Evolutionary conservation across 2,329 filamentous ascomycete genomes (phyloP).

Genomic region (Orbilia ellipsospora): DNA sequence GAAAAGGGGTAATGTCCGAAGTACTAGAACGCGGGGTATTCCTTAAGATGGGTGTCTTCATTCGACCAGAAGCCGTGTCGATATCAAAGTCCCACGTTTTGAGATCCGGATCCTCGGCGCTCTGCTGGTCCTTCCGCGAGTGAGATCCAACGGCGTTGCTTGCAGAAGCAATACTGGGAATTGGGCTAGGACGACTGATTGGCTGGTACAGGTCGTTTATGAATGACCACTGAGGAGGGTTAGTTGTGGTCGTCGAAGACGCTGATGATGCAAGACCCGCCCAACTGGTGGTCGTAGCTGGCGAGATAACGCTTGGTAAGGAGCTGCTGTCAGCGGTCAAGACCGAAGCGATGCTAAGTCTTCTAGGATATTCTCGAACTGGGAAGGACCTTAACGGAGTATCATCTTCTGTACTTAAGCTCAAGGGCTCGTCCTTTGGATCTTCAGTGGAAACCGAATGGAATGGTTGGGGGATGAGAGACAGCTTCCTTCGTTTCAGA

Average conservation of each 20-base stretch:
- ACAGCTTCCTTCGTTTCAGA: constrained; percentile 43
- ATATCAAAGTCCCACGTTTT: constrained; percentile 49
- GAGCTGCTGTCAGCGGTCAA: constrained; percentile 54
- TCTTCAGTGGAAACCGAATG: constrained; percentile 17
- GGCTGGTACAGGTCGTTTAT: constrained; percentile 51
- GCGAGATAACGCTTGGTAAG: constrained; percentile 48
- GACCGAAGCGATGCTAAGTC: constrained; percentile 53
- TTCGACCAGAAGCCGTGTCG: constrained; percentile 26
- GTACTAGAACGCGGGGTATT: constrained; percentile 28
- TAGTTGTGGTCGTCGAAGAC: constrained; percentile 48
- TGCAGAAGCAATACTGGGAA: constrained; percentile 34
- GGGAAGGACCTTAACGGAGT: constrained; percentile 49
- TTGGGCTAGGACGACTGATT: constrained; percentile 41
- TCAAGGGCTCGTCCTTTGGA: constrained; percentile 41
- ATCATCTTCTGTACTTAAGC: constrained; percentile 47
- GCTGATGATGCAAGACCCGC: constrained; percentile 44
- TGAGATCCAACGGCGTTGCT: constrained; percentile 43
- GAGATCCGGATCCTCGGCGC: constrained; percentile 34
- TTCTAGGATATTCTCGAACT: constrained; percentile 52
- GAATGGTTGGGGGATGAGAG: constrained; percentile 27
- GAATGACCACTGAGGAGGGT: constrained; percentile 52
- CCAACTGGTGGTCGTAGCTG: constrained; percentile 50
- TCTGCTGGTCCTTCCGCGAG: constrained; percentile 40
- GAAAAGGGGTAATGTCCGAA: constrained; percentile 3
- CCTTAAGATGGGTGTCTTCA: constrained; percentile 17